Conservation (phyloP, 257 asterid species). For the Petrea volubilis region DNA sequence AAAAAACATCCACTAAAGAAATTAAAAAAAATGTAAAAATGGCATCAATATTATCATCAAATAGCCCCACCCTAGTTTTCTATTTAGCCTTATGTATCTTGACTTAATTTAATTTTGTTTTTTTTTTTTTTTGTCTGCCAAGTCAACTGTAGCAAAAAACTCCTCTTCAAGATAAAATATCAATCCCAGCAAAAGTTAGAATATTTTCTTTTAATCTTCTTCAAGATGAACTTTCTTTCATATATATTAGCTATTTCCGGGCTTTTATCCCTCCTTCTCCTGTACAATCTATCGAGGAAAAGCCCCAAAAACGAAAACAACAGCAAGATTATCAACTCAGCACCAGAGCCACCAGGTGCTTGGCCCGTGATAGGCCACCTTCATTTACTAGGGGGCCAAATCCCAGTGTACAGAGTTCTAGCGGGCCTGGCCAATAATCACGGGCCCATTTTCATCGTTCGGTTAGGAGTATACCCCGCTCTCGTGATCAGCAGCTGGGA, state of each 20-base stretch:
- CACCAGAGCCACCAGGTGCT: conserved; percentile 51
- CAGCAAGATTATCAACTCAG: background rate
- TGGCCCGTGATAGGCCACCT: conserved; percentile 72
- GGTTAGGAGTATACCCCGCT: conserved; percentile 35
- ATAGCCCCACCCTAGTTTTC: too few relatives aligned
- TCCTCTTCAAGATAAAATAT: too few relatives aligned
- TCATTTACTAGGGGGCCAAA: conserved; percentile 25
- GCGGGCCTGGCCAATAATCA: conserved; percentile 45
- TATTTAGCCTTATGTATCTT: too few relatives aligned
- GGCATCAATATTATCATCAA: too few relatives aligned
- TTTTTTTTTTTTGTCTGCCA: too few relatives aligned
- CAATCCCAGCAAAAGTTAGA: too few relatives aligned
- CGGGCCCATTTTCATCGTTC: conserved; percentile 50
- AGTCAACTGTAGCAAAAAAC: too few relatives aligned
- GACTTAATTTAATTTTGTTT: too few relatives aligned
- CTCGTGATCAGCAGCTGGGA: conserved; percentile 49
- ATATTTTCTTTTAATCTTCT: too few relatives aligned
- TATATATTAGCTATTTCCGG: conserved; percentile 10
- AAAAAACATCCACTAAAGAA: too few relatives aligned
- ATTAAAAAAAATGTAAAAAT: too few relatives aligned
- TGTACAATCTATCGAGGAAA: conserved; percentile 13
- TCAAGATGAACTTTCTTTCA: conserved; percentile 12
- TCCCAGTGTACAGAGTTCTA: conserved; percentile 20
- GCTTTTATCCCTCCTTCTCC: conserved; percentile 13
- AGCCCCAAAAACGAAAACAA: background rate